Base-by-base conservation (phyloP, 1,139 yeast genomes). In the Yamadazyma epiphylla region DNA sequence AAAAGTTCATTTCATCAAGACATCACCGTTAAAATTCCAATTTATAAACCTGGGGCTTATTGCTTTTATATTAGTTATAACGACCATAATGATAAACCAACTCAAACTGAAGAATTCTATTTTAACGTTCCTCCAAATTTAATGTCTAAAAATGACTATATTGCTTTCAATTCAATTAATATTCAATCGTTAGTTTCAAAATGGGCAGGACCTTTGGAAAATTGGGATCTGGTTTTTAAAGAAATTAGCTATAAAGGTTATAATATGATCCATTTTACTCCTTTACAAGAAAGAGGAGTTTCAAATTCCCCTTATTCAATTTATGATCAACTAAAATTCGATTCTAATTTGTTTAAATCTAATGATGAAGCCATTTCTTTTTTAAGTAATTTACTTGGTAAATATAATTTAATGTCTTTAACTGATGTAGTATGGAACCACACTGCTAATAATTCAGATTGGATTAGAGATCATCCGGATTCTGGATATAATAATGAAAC, bases 351-450 rank as follows among this genome's bases (percentile, higher is more conserved):
- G 22, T 91, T 91, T 51, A 60, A 70, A 19, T 39, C 60, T 13
- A 61, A 61, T 28, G 57, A 59, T 2, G 36, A 48, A 11, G 74
- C 70, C 1, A 37, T 42, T 3, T 27, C 42, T 12, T 44, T 55
- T 27, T 46, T 67, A 14, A 36, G 45, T n/a, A 34, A 46, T 3
- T 59, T 83, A 49, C 77, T 80, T 46, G 48, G 60, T 15, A 64
- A 80, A 19, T 68, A 82, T 45, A 72, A 74, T 4, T 68, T 89
- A 38, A 64, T 91, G 31, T 72, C 95, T 1, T 64, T 91, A 58
- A 87, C 96, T 1, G 98, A 91, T 58, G 82, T 91, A 26, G 97
- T 91, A 2, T 80, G 88, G 70, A 91, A 91, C 53, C 98, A 91
- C 52, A 91, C 97, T 0, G 96, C 97, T 2, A 72, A 85, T 51